A percentile compares a stretch with the other conserved stretches of the same genome.
phyloP scores from a whole-genome alignment of 1,139 yeast genomes.

The Kodamaea fungicola region DNA sequence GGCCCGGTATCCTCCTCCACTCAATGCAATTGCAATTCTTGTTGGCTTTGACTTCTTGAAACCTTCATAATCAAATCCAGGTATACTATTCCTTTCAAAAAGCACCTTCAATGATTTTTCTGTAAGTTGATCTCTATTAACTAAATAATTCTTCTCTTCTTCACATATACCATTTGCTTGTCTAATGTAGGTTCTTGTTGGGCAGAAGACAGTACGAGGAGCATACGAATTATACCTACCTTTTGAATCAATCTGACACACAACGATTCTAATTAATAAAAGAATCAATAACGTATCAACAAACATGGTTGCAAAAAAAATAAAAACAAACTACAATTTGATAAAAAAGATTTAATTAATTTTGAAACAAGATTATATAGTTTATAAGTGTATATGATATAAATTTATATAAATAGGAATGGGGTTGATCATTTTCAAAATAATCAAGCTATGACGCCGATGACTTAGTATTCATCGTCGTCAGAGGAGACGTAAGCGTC shows the following conservation, averaged over 20 bases:
- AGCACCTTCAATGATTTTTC: slow-evolving; percentile 28
- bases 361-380: slow-evolving; percentile 9
- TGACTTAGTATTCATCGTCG: slow-evolving; percentile 52
- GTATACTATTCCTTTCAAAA: slow-evolving; percentile 34
- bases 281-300: no score
- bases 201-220: slow-evolving; percentile 42
- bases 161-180: slow-evolving; percentile 24
- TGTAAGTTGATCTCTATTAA: slow-evolving; percentile 28
- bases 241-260: background rate
- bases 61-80: slow-evolving; percentile 30
- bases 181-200: slow-evolving; percentile 33
- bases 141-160: slow-evolving; percentile 37
- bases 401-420: slow-evolving; percentile 8
- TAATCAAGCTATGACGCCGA: slow-evolving; percentile 4
- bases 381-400: slow-evolving; percentile 8
- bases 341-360: slow-evolving; percentile 3
- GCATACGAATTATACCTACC: slow-evolving; percentile 24
- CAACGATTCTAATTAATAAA: no score
- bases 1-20: slow-evolving; percentile 76
- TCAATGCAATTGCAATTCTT: slow-evolving; percentile 53
- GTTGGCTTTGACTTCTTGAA: slow-evolving; percentile 26
- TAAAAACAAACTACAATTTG: background rate
- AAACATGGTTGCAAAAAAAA: background rate
- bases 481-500: slow-evolving; percentile 98
- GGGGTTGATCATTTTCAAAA: slow-evolving; percentile 6